Base-by-base conservation (phyloP, 2,329 filamentous ascomycete species). In the Claviceps pazoutovae region DNA sequence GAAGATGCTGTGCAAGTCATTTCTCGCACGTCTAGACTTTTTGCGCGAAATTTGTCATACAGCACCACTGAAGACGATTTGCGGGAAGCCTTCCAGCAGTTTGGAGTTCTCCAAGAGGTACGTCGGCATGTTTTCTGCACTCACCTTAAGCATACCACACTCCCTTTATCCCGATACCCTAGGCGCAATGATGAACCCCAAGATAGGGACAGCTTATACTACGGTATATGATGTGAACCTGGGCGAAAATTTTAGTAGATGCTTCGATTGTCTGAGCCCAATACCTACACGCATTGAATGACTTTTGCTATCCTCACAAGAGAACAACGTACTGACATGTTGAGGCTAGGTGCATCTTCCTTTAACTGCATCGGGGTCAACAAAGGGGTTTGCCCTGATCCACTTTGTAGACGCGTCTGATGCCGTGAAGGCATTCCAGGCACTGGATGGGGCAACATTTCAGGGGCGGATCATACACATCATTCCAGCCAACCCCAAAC, bases 201-300 rank as follows among this genome's bases (percentile, higher is more conserved):
- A 86, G 93, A 97, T 97, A 97, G 93, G 93, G 93, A 97, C 93
- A 97, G 82, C 91, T 89, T 86, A 96, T 91, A 86, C 86, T 75
- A 62, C 67, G 72, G 88, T 86, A 88, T 75, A 75, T 97, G 90
- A 94, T 90, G 86, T 81, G 75, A 88, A 77, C 70, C 81, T 83
- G 84, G 84, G 83, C 89, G 83, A 88, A 79, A 86, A 93, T 95
- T 94, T 95, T 98, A 96, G 93, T 98, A 98, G 91, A 97, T 95
- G 87, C 88, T 86, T 90, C 83, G 88, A 84, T 71, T 75, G 74
- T 79, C 88, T 93, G 85, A 90, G 60, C 64, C 64, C 56, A 57
- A 56, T 63, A 59, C 59, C 58, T 57, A 62, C 58, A 57, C 52
- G 54, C 51, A 11, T 38, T 17, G 26, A 47, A 9, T n/a, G 11